Evolutionary conservation across 2,329 filamentous ascomycete genomes (phyloP).

Genomic region (Pseudocercospora ulei): DNA sequence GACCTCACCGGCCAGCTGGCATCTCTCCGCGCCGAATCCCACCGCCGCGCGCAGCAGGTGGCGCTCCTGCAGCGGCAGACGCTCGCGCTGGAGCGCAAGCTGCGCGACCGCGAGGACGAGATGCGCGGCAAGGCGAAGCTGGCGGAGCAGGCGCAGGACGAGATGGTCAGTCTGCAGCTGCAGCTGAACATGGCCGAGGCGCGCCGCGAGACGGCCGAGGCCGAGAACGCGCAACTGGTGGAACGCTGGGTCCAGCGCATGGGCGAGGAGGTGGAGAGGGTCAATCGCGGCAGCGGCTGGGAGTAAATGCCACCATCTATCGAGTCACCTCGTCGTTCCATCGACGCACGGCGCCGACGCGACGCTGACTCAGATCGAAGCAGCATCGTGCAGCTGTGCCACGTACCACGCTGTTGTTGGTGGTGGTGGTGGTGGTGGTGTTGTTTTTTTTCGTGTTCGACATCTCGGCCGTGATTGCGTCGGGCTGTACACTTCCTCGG

Average conservation of each 20-base stretch:
- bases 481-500: no score
- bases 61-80: conserved; percentile 54
- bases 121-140: conserved; percentile 72
- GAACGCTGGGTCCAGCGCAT: conserved; percentile 86
- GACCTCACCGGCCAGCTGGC: conserved; percentile 55
- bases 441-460: no score
- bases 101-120: conserved; percentile 78
- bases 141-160: conserved; percentile 81
- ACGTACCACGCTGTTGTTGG: no score
- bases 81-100: conserved; percentile 51
- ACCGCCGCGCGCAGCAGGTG: conserved; percentile 55
- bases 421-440: no score
- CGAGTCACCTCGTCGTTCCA: no score
- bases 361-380: no score
- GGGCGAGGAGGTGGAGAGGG: conserved; percentile 73
- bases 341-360: no score
- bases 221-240: conserved; percentile 80
- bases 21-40: conserved; percentile 49
- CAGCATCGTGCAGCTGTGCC: no score
- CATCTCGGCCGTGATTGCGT: no score
- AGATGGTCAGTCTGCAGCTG: conserved; percentile 76
- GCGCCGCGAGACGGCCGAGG: conserved; percentile 58
- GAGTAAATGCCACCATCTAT: no score
- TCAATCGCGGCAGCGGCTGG: conserved; percentile 52
- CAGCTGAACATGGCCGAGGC: conserved; percentile 81